Percentiles rank a stretch among this genome's conserved stretches.
Evolutionary conservation across 2,329 filamentous ascomycete species (phyloP).

Genomic region (Sporothrix pallida): DNA sequence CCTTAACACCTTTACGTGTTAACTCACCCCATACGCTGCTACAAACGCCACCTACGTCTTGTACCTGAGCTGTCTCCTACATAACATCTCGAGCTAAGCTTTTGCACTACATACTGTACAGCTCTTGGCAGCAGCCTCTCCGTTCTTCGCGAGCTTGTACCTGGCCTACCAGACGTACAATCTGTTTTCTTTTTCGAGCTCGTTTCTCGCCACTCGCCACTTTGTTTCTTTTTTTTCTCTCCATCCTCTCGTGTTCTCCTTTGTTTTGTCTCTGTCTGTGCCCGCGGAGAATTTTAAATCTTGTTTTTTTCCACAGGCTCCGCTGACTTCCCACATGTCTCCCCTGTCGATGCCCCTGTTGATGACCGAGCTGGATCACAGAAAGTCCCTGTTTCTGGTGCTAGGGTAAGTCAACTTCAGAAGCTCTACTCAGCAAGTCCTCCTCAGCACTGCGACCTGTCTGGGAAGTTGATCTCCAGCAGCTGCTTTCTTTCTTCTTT

Average conservation of each 20-base stretch:
- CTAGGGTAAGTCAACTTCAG: neutral
- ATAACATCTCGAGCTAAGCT: neutral
- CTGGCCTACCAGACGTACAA: neutral
- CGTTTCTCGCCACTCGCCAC: neutral
- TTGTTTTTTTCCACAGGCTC: neutral
- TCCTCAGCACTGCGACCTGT: slow-evolving; percentile 17
- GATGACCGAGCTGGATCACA: too few relatives aligned
- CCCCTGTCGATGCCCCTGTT: neutral
- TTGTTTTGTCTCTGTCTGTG: neutral
- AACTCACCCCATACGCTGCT: neutral
- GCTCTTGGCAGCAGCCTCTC: neutral
- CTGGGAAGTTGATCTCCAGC: neutral
- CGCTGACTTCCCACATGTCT: neutral
- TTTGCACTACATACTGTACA: neutral
- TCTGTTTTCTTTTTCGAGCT: neutral
- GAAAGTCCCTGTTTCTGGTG: neutral
- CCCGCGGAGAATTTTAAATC: neutral
- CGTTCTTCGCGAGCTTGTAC: neutral
- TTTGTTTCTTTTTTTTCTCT: neutral
- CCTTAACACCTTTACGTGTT: too few relatives aligned
- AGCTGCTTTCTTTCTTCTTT: neutral
- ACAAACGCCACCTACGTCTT: neutral
- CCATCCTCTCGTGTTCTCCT: neutral
- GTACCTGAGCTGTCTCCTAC: neutral
- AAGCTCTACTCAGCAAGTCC: neutral